Base-by-base conservation (phyloP, 495 filamentous ascomycete species). In the Rhizodiscina lignyota region DNA sequence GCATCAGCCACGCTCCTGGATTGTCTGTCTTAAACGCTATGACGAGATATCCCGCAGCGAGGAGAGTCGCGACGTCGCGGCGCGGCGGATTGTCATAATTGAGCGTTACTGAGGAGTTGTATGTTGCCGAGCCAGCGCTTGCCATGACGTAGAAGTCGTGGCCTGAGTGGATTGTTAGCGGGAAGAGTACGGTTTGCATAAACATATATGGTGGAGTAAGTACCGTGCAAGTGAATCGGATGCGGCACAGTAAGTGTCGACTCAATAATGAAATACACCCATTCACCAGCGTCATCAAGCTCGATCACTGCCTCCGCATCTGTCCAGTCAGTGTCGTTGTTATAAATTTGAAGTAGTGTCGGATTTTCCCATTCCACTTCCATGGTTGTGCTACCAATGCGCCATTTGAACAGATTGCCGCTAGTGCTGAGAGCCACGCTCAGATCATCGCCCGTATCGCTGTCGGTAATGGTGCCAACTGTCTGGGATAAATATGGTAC, bases 1-100 rank as follows among this genome's bases (percentile, higher is more conserved):
- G 51, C 38, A 54, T 36, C 4, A 52, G 39, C 51, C 51, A n/a
- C n/a, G n/a, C n/a, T n/a, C 51, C 51, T n/a, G 51, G 51, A 34
- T 54, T 54, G 34, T 50, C 47, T 8, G 44, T 46, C 21, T 34
- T 18, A 35, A 45, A 54, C 3, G 43, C 51, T n/a, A 54, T 29
- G 11, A 54, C 49, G 21, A 54, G 35, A 33, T 48, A 48, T 12
- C 51, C 51, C 12, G 21, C 35, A 2, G 28, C 33, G 4, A 43
- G 49, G 23, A 54, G 40, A 13, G 46, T 31, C 5, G 44, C 51
- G 17, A 40, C 37, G 34, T 54, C 51, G 19, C 51, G 40, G 26
- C 51, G 46, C n/a, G 49, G 47, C 21, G 51, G 51, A 37, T 50
- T 52, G 17, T 29, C 32, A 15, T 43, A 26, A 31, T 52, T 50